Evolutionary conservation across 805 yeast species (phyloP), one percentile per base, ranked within the genome.

Genomic region (Pichia cabralensis): DNA sequence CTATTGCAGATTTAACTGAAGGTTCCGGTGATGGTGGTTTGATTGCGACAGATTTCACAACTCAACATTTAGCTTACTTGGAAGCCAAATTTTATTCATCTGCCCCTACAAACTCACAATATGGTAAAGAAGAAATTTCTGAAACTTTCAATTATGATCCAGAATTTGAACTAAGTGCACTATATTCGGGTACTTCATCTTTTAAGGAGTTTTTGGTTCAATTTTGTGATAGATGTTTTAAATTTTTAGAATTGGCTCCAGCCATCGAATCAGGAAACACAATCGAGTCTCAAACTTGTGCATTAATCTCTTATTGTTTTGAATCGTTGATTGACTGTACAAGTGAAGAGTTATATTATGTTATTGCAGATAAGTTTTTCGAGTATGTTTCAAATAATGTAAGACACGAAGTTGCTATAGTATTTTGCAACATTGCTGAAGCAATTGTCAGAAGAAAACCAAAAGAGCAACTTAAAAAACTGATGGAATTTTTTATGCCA

Each of bases 391-490:
- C 71, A 15, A 71, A 71, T 13, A 74, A 76, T 44, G 74, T 76
- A 4, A 57, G 67, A 25, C 74, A 74, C 42, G 61, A 81, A 0
- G 72, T 76, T 23, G 74, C 78, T 2, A 79, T 80, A 33, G 68
- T 80, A 1, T 66, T 78, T 20, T 82, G 86, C 1, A 79, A 76
- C 26, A 71, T 88, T 3, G 66, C 84, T 32, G 89, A 88, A 8
- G 69, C 80, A 1, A 56, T 89, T 29, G 74, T 81, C 3, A 74
- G 76, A 41, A 69, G 84, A 28, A 74, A 77, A 30, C 77, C 85
- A 0, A 46, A 51, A 8, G 45, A 50, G 5, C 62, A 70, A 9
- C 69, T 76, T 41, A 57, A 64, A 1, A 55, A 53, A 28, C 52
- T 73, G 19, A 64, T 69, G 24, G 53, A 61, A 1, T 47, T 63